These are phyloP conservation scores for Antitrichia curtipendula DNA, from an alignment of 225 moss, liverwort and hornwort genomes.

Conservation along the genomic window DNA sequence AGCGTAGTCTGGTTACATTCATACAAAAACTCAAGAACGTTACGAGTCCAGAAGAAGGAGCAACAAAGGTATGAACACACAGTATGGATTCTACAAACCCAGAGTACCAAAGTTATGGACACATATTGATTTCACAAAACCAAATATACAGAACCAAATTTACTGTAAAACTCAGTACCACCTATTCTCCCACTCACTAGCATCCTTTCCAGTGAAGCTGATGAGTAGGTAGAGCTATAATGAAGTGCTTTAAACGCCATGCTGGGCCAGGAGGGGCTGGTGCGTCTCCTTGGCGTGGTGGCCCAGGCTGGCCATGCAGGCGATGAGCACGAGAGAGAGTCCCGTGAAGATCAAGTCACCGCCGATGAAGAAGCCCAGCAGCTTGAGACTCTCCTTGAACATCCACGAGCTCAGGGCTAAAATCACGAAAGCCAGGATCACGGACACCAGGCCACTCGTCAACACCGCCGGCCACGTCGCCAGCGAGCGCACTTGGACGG, in stretches of 20 bases:
- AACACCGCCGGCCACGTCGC: slow-evolving; percentile 72
- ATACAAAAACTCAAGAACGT: neutral
- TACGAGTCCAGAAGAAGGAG: too few relatives aligned
- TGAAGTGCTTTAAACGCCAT: neutral
- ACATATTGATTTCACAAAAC: neutral
- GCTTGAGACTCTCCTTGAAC: slow-evolving; percentile 28
- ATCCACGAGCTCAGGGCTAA: slow-evolving; percentile 36
- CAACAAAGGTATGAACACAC: neutral
- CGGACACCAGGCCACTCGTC: slow-evolving; percentile 50
- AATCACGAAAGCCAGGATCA: slow-evolving; percentile 53
- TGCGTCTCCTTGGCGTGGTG: slow-evolving; percentile 44
- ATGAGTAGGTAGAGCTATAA: too few relatives aligned
- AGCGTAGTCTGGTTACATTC: neutral
- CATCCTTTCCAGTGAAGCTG: neutral
- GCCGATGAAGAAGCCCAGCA: slow-evolving; percentile 56
- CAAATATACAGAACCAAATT: neutral
- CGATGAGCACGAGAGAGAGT: slow-evolving; percentile 39
- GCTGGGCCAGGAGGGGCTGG: slow-evolving; percentile 34
- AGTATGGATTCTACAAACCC: neutral
- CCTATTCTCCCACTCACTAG: neutral
- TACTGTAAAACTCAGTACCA: neutral
- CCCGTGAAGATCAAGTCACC: slow-evolving; percentile 58
- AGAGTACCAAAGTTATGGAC: neutral
- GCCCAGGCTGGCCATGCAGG: slow-evolving; percentile 65
- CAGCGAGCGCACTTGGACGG: slow-evolving; percentile 52